Conservation (phyloP, 768 basidiomycete genomes). For the Rubroboletus pulcherrimus region DNA sequence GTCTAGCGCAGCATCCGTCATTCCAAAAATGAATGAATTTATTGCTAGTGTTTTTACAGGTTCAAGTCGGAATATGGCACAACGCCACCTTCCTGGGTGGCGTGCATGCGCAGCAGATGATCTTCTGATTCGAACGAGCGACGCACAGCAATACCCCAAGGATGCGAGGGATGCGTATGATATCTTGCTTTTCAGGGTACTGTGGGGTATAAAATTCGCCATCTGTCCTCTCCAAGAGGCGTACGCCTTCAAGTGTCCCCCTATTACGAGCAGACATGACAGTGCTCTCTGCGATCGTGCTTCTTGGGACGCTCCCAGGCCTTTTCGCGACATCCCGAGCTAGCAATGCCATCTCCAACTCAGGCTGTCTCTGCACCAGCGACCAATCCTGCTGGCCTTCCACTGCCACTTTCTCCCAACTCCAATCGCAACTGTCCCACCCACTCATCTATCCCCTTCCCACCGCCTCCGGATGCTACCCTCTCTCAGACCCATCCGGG, state of each 20-base stretch:
- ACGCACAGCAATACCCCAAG: too few relatives aligned
- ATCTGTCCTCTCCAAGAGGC: background rate
- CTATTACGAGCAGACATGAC: background rate
- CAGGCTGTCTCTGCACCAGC: conserved; percentile 36
- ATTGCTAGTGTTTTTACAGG: too few relatives aligned
- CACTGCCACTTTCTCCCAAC: conserved; percentile 27
- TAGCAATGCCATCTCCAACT: background rate
- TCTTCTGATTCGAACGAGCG: background rate
- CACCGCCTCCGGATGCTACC: conserved; percentile 41
- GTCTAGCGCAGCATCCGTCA: too few relatives aligned
- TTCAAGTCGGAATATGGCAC: too few relatives aligned
- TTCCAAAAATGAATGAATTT: too few relatives aligned
- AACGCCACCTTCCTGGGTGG: background rate
- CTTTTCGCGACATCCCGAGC: background rate
- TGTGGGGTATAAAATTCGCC: background rate
- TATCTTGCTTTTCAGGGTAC: background rate
- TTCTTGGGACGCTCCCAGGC: background rate
- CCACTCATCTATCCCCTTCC: conserved; percentile 42
- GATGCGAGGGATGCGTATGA: background rate
- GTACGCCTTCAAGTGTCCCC: background rate
- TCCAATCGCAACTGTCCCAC: conserved; percentile 39
- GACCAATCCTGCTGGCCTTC: conserved; percentile 41
- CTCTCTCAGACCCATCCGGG: conserved; percentile 30
- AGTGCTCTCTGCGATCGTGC: background rate
- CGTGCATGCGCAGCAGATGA: background rate